Conservation (phyloP, 257 asterid genomes). For the Salvia hispanica region DNA sequence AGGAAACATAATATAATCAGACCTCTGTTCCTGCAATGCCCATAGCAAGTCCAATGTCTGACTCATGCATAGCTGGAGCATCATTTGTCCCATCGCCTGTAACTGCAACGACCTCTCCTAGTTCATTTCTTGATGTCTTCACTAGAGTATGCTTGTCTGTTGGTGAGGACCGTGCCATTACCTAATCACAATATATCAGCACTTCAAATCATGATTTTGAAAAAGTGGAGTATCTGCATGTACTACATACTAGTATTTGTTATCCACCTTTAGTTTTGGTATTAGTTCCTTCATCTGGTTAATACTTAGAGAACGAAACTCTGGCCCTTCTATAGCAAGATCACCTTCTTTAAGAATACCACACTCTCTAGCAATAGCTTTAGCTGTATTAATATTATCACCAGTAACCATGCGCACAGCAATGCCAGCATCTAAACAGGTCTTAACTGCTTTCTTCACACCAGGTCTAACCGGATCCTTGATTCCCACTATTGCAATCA, state of each 20-base stretch:
- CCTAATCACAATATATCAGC: conserved; percentile 49
- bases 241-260: neutral
- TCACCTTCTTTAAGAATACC: conserved; percentile 74
- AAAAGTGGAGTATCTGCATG: neutral
- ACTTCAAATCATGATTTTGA: conserved; percentile 24
- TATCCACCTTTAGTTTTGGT: conserved; percentile 77
- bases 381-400: conserved; percentile 91
- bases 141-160: conserved; percentile 86
- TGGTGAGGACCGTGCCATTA: conserved; percentile 97
- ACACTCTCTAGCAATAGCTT: conserved; percentile 95
- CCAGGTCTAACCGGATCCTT: conserved; percentile 97
- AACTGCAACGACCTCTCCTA: conserved; percentile 89
- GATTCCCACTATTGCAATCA: conserved; percentile 83
- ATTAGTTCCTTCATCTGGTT: conserved; percentile 69
- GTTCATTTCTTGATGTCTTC: conserved; percentile 64
- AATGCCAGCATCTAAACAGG: conserved; percentile 88
- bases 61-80: conserved; percentile 92
- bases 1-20: conserved; percentile 5
- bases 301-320: conserved; percentile 60
- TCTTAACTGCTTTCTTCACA: conserved; percentile 83
- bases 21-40: conserved; percentile 97
- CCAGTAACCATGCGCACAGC: conserved; percentile 94
- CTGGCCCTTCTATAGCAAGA: conserved; percentile 87
- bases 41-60: conserved; percentile 95
- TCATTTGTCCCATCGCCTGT: conserved; percentile 98